A percentile compares a stretch with the other conserved stretches of the same genome.
Conservation (phyloP, 129 eudicot species). For the Arctium lappa region DNA sequence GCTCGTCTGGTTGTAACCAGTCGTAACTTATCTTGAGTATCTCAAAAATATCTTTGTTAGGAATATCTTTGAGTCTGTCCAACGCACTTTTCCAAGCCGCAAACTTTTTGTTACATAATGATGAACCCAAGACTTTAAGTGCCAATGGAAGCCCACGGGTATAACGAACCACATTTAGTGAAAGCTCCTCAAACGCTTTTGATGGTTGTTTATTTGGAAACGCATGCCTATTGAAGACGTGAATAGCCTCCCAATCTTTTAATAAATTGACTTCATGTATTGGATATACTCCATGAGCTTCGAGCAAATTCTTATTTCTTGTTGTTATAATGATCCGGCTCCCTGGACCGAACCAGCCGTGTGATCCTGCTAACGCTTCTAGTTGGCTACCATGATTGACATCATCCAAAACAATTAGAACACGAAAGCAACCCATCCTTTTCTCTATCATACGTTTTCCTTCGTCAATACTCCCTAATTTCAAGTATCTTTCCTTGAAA, state of each 20-base stretch:
- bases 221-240: conserved; percentile 11
- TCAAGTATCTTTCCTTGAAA: not conserved
- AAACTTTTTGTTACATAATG: not conserved
- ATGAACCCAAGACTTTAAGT: conserved; percentile 26
- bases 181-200: not conserved
- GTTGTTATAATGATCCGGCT: conserved; percentile 20
- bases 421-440: not conserved
- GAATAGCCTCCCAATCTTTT: not conserved
- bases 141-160: conserved; percentile 24
- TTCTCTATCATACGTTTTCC: not conserved
- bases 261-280: not conserved
- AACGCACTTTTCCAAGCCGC: conserved; percentile 8
- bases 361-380: not conserved
- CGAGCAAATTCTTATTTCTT: not conserved
- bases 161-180: not conserved
- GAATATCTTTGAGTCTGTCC: not conserved
- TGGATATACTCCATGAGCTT: not conserved
- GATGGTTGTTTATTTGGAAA: not conserved
- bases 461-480: not conserved
- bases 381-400: conserved; percentile 5
- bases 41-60: not conserved
- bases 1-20: not conserved
- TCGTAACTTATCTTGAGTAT: conserved; percentile 23
- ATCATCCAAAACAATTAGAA: conserved; percentile 14
- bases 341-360: conserved; percentile 6